Base-by-base conservation (phyloP, 2,329 filamentous ascomycete species). In the Endoconidiophora laricicola region DNA sequence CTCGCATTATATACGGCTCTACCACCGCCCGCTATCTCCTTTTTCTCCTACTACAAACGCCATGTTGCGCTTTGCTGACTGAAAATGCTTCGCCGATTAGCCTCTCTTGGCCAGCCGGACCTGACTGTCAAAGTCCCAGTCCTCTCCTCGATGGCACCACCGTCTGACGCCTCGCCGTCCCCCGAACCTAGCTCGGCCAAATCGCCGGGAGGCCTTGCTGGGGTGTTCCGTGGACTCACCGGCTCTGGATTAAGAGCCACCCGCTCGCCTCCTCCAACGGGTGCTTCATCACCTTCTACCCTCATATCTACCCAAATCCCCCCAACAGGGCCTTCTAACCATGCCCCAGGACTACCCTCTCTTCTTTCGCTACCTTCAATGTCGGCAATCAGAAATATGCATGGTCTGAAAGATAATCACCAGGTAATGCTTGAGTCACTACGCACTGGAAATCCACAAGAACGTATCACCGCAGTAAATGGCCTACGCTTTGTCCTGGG, bases 221-320 rank as follows among this genome's bases (percentile, higher is more conserved):
- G 74, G 57, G 76, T 81, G 54, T 76, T 81, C 60, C 78, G 78
- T 58, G 76, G 73, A 57, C 65, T 81, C 57, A 72, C 77, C 45
- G 70, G 69, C 57, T 69, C 68, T 52, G 78, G 71, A 43, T 47
- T 52, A 16, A 44, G 48, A 61, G 64, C 71, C 52, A 68, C 67
- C 43, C 78, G 73, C 57, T 69, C 72, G 20, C 66, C 69, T 45
- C 65, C 68, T 22, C 52, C 46, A 54, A 49, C 36, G 3, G 44
- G 29, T 22, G 44, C 26, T 14, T 40, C 52, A 24, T 43, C 52
- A 10, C 39, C 36, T 38, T 44, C 41, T 24, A 10, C 18, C 23
- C 20, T 22, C n/a, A 20, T 10, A 42, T 6, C 39, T 33, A 44
- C 50, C 10, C 23, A 26, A 26, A 45, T 36, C 16, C 24, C 12